phyloP scores from a whole-genome alignment of 2,329 filamentous ascomycete species.

The Ophiostoma populinum region DNA sequence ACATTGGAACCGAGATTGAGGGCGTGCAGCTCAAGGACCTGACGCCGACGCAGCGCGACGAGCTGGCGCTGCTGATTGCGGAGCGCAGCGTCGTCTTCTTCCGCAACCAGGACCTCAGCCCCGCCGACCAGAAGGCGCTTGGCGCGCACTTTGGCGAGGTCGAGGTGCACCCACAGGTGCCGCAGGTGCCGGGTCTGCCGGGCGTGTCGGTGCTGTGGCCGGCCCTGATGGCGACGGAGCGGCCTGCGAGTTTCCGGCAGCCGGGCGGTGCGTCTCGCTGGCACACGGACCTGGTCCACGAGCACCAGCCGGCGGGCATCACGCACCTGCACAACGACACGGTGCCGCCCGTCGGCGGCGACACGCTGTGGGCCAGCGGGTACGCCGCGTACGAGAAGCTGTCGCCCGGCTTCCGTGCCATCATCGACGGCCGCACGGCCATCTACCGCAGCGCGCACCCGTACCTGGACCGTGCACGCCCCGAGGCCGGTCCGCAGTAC shows the following conservation, averaged over 20 bases:
- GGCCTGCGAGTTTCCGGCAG: constrained; percentile 41
- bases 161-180: constrained; percentile 54
- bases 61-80: constrained; percentile 43
- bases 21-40: constrained; percentile 46
- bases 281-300: constrained; percentile 57
- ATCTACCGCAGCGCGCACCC: constrained; percentile 49
- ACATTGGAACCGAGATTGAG: constrained; percentile 48
- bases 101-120: constrained; percentile 42
- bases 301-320: constrained; percentile 51
- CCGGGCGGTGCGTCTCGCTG: constrained; percentile 51
- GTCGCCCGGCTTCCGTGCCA: constrained; percentile 49
- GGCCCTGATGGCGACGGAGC: constrained; percentile 44
- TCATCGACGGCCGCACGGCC: constrained; percentile 49
- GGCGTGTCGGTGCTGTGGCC: constrained; percentile 57
- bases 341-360: constrained; percentile 45
- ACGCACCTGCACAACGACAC: constrained; percentile 56
- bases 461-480: constrained; percentile 47
- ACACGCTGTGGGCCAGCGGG: constrained; percentile 56
- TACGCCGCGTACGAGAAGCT: constrained; percentile 60
- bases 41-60: constrained; percentile 39
- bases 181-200: constrained; percentile 48
- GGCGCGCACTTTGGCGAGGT: constrained; percentile 48
- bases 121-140: constrained; percentile 44
- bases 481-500: constrained; percentile 42
- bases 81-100: constrained; percentile 52